Base-by-base conservation (phyloP, 768 basidiomycete genomes). In the Suillus sp. region DNA sequence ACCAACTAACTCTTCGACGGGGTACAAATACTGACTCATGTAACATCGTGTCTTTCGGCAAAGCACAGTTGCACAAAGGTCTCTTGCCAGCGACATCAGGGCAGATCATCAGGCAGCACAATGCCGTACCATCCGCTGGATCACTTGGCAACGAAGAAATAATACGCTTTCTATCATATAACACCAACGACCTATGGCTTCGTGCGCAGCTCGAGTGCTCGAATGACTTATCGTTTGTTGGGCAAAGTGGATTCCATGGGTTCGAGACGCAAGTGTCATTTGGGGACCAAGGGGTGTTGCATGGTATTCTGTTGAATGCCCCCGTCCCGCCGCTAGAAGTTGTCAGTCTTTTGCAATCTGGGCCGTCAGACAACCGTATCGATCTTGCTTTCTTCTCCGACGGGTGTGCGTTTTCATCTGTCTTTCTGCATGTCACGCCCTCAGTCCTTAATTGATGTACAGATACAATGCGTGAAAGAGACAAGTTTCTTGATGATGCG, bases 301-400 rank as follows among this genome's bases (percentile, higher is more conserved):
- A 30, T 60, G 11, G 32, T 34, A 34, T 18, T 27, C 58, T 64
- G 45, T 61, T 64, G 48, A 66, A 59, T 18, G 62, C 67, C 18
- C 61, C 67, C 34, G 34, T 72, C 1, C 87, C 86, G 1, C 78
- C 79, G 2, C 76, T 90, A 40, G 81, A 88, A 62, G 70, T 91
- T 9, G 66, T 79, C 11, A 86, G 87, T 48, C 78, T 92, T 30
- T 77, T 84, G 32, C 75, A 82, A 6, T 88, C 90, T 37, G 91
- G 91, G 0, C 78, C 84, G 9, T 80, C 85, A 13, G 70, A 71
- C 42, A 92, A 92, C 70, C 84, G 91, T 20, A 83, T 91, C 30
- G 86, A 91, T 75, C 75, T 93, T 10, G 84, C 90, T 13, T 92
- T 92, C 75, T 91, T 92, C 72, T 82, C 85, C 0, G 90, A 92